Base-by-base conservation (phyloP, 352 stramenopile species). In the Globisporangium carolinianum region DNA sequence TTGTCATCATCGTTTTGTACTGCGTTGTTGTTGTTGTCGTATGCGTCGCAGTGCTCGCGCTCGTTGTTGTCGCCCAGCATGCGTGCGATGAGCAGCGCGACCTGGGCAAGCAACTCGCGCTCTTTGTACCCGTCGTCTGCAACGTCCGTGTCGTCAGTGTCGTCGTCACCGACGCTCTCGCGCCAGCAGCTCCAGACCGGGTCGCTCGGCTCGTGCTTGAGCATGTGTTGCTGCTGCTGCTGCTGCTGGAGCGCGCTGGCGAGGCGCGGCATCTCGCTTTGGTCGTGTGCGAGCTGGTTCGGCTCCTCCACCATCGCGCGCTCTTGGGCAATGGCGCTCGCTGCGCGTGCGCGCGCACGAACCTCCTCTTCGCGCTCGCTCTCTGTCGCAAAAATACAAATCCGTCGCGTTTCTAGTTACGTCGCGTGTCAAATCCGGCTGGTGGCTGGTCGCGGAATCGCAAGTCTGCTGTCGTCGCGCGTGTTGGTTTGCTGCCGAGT, bases 31-130 rank as follows among this genome's bases (percentile, higher is more conserved):
- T 9, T 42, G 35, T 6, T 10, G 15, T 8, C 17, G 35, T 11
- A 8, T 24, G 18, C 58, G 2, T 65, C 60, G 14, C 66, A 32
- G 14, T 38, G 43, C 46, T 71, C 53, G 1, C 49, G 51, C 18
- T 66, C 69, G 56, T 72, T 72, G 58, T 61, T 67, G 6, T 24
- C 53, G 55, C 47, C 39, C 6, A 63, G 43, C 42, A 54, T 53
- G 7, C 36, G 59, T n/a, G 72, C 17, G 14, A 79, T 14, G 37
- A 74, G 56, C 55, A 69, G 57, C 4, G 69, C 56, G 35, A 82
- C 71, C 37, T 66, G 61, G 11, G 65, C 66, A 5, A 76, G 43
- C 51, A 79, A 52, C 43, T 57, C 49, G 18, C 55, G 55, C 41
- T 43, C 42, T 45, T 37, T 46, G 9, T 53, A 47, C 8, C n/a